These are phyloP conservation scores for Myrmaecium sp. DNA, from an alignment of 2,329 filamentous ascomycete species.

Conservation along the genomic window DNA sequence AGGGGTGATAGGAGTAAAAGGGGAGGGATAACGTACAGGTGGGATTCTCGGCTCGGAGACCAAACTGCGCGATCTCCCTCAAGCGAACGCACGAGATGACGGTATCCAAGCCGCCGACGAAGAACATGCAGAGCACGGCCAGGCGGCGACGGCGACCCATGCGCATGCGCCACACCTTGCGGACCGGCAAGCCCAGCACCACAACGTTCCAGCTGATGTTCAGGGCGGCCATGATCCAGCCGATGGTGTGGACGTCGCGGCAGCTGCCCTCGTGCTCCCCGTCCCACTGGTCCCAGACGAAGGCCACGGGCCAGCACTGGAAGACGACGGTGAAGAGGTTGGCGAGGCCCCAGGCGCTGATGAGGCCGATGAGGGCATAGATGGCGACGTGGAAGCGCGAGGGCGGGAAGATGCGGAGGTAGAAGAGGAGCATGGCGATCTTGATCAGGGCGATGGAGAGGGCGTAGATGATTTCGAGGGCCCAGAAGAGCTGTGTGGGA, in stretches of 20 bases:
- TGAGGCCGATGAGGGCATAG: conserved; percentile 7
- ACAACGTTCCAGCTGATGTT: conserved; percentile 10
- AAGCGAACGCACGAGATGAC: conserved; percentile 12
- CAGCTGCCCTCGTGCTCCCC: neutral
- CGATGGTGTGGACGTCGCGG: conserved; percentile 4
- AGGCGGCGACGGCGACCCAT: conserved; percentile 9
- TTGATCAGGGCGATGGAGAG: conserved; percentile 12
- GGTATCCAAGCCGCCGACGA: conserved; percentile 13
- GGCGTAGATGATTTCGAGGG: conserved; percentile 11
- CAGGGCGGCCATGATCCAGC: conserved; percentile 6
- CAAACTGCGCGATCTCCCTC: conserved; percentile 11
- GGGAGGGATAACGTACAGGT: too few species aligned
- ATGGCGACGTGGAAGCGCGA: conserved; percentile 8
- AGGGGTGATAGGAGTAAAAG: too few species aligned
- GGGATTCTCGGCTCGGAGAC: too few species aligned
- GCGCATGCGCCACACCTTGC: conserved; percentile 9
- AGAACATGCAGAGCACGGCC: conserved; percentile 8
- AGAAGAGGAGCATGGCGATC: conserved; percentile 11
- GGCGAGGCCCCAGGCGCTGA: conserved; percentile 4
- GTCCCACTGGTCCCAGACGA: conserved; percentile 7
- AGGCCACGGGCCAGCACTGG: conserved; percentile 11
- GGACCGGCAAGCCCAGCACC: conserved; percentile 11
- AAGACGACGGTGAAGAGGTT: conserved; percentile 8
- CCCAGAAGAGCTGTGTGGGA: conserved; percentile 13
- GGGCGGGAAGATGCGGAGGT: conserved; percentile 11